These are phyloP conservation scores for Boletus subcaerulescens DNA, from an alignment of 768 basidiomycete genomes.

Conservation along the genomic window DNA sequence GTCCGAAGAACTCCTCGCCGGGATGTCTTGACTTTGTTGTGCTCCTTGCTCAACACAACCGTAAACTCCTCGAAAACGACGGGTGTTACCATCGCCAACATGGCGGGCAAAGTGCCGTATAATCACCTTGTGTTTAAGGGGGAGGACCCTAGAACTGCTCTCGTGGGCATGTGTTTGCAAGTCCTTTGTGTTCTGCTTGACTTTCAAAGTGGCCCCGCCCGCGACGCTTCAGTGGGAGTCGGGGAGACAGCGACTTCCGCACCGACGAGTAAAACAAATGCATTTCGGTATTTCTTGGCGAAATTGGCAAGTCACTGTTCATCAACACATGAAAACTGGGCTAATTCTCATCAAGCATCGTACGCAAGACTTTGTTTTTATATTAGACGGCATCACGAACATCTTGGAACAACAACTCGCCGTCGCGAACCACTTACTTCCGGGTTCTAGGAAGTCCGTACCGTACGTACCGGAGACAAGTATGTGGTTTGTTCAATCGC, in stretches of 20 bases:
- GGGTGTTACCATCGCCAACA: constrained; percentile 55
- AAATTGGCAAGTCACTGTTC: constrained; percentile 57
- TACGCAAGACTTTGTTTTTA: constrained; percentile 82
- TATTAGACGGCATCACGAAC: constrained; percentile 66
- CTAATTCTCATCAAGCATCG: constrained; percentile 61
- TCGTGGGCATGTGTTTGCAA: constrained; percentile 76
- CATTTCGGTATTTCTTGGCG: constrained; percentile 88
- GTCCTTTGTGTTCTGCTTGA: constrained; percentile 73
- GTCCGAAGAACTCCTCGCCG: constrained; percentile 74
- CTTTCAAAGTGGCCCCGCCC: constrained; percentile 75
- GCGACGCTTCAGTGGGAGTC: constrained; percentile 44
- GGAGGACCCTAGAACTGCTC: constrained; percentile 71
- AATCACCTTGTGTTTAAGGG: constrained; percentile 89
- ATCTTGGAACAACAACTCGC: constrained; percentile 76
- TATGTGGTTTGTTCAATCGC: constrained; percentile 36
- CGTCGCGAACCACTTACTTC: constrained; percentile 69
- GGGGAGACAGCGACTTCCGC: constrained; percentile 43
- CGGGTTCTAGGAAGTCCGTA: constrained; percentile 80
- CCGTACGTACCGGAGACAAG: constrained; percentile 82
- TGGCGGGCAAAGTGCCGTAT: constrained; percentile 81
- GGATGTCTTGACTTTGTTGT: constrained; percentile 87
- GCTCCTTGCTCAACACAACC: constrained; percentile 89
- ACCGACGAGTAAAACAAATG: constrained; percentile 72
- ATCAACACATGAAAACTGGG: constrained; percentile 1
- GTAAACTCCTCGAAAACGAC: constrained; percentile 62